Percentiles rank a stretch among this genome's conserved stretches.
phyloP scores from a whole-genome alignment of 805 yeast species.

The Yamadazyma scolyti region DNA sequence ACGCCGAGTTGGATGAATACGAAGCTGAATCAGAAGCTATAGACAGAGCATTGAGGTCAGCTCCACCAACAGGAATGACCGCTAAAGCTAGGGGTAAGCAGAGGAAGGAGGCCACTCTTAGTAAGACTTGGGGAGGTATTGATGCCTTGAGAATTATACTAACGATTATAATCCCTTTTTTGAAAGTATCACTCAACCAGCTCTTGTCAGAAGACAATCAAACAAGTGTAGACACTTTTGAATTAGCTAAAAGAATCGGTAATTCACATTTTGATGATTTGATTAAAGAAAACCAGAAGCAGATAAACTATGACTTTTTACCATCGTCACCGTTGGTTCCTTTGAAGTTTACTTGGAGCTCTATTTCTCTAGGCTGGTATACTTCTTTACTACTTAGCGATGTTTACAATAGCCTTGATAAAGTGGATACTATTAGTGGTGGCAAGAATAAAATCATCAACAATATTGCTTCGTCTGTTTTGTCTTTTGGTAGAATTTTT shows the following conservation, averaged over 20 bases:
- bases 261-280: slow-evolving; percentile 25
- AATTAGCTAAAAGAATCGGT: slow-evolving; percentile 40
- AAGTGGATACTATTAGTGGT: slow-evolving; percentile 17
- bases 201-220: slow-evolving; percentile 19
- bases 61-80: slow-evolving; percentile 60
- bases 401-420: slow-evolving; percentile 35
- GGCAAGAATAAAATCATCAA: slow-evolving; percentile 33
- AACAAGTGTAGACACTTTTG: slow-evolving; percentile 18
- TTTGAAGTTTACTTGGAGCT: slow-evolving; percentile 60
- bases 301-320: slow-evolving; percentile 40
- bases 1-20: slow-evolving; percentile 2
- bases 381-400: slow-evolving; percentile 59
- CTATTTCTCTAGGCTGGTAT: slow-evolving; percentile 72
- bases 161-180: slow-evolving; percentile 35
- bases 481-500: slow-evolving; percentile 34
- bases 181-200: slow-evolving; percentile 25
- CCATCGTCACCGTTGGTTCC: slow-evolving; percentile 40
- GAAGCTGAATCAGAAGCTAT: slow-evolving; percentile 19
- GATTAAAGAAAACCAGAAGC: slow-evolving; percentile 16
- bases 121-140: slow-evolving; percentile 55
- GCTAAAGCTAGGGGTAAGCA: slow-evolving; percentile 50
- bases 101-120: slow-evolving; percentile 47
- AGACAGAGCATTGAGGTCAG: slow-evolving; percentile 44
- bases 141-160: slow-evolving; percentile 43
- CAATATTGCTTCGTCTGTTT: slow-evolving; percentile 32